phyloP scores from a whole-genome alignment of 2,329 filamentous ascomycete genomes.

The Cladosporium halotolerans region DNA sequence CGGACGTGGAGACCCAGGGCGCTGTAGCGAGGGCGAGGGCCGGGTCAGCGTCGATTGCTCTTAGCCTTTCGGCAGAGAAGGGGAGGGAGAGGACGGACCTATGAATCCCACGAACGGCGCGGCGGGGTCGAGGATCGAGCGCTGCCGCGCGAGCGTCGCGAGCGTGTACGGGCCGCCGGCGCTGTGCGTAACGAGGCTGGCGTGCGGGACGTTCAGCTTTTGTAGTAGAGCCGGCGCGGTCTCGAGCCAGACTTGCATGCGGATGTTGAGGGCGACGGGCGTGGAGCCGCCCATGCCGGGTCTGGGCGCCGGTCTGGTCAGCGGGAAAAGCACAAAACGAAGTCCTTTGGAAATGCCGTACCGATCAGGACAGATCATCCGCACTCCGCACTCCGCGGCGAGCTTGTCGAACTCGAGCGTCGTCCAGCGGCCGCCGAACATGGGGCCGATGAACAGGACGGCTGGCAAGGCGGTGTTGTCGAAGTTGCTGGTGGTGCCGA shows the following conservation, averaged over 20 bases:
- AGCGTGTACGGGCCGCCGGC: conserved; percentile 40
- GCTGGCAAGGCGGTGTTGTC: conserved; percentile 19
- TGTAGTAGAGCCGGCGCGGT: conserved; percentile 35
- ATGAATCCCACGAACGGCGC: conserved; percentile 27
- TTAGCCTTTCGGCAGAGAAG: too few species aligned
- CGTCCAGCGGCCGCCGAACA: conserved; percentile 34
- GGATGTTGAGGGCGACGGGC: conserved; percentile 29
- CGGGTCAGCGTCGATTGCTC: neutral
- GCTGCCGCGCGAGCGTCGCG: conserved; percentile 35
- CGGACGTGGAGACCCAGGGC: conserved; percentile 36
- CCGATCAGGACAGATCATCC: conserved; percentile 36
- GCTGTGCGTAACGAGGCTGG: conserved; percentile 37
- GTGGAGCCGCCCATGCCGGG: conserved; percentile 42
- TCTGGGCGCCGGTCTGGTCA: conserved; percentile 21
- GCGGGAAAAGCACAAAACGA: neutral
- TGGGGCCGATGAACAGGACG: conserved; percentile 35
- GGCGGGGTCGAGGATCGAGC: conserved; percentile 29
- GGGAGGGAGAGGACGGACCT: conserved; percentile 8
- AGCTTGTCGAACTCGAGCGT: conserved; percentile 27
- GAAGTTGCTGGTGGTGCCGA: conserved; percentile 29
- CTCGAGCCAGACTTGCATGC: conserved; percentile 38
- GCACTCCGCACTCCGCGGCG: conserved; percentile 28
- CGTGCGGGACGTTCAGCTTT: conserved; percentile 32
- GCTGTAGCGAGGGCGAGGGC: conserved; percentile 21
- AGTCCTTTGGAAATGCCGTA: conserved; percentile 15